Base-by-base conservation (phyloP, 345 rosid genomes). In the Angophora floribunda region DNA sequence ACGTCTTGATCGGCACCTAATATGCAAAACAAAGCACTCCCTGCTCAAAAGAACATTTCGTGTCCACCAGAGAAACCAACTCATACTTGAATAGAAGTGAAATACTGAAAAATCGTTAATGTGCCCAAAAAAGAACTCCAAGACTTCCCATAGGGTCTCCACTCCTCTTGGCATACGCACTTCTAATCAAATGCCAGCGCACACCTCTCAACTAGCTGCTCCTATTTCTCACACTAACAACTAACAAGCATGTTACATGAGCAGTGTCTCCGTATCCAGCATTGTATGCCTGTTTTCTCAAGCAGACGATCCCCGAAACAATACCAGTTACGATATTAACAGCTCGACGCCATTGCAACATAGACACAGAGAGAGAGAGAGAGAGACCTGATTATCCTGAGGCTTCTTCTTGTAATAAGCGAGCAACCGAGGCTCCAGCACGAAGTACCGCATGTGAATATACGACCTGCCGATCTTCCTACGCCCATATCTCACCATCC, bases 401-500 rank as follows among this genome's bases (percentile, higher is more conserved):
- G 99, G 99, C 89, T 98, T 98, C 94, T 87, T 95, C 98, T 98
- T 98, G 97, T 98, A 97, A 89, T 96, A 98, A 87, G 99, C 97
- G 59, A 98, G 95, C 90, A 98, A 96, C 67, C 98, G 96, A 45
- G 98, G 93, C 87, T 95, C 99, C 86, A 98, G 95, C 57, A 98
- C 97, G 92, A 98, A 98, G 89, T 95, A 97, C 90, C 99, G 93
- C 99, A 95, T 98, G 86, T 98, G 99, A 89, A 98, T 97, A 85
- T 93, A 98, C 30, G 99, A 97, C 92, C 99, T 88, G 24, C 99
- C 99, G 94, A 98, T 98, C 96, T 95, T 98, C 91, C 99, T 95
- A 88, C 99, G 93, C 87, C 99, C 99, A 86, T 97, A 97, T 87
- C 99, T 93, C 91, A 98, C 99, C 99, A 97, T 98, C 99, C 99